phyloP scores from a whole-genome alignment of 2,329 filamentous ascomycete species.

The Raffaelea albimanens region DNA sequence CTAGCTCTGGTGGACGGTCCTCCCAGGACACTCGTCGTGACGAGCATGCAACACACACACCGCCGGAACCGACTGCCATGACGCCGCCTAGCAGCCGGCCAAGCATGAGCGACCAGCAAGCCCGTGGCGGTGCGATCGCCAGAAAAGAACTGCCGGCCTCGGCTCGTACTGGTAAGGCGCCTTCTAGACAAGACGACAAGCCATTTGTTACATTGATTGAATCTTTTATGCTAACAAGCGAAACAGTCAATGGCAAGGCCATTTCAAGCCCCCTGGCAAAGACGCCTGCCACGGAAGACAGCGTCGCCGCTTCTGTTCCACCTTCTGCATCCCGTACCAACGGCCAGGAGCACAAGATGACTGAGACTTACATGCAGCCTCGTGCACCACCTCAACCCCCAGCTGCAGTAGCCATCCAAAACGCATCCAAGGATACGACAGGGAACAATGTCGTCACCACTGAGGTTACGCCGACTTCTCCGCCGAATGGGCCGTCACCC shows the following conservation, averaged over 20 bases:
- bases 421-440: constrained; percentile 33
- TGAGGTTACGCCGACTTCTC: constrained; percentile 28
- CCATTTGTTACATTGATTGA: too few species aligned
- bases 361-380: constrained; percentile 48
- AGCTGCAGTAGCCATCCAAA: constrained; percentile 24
- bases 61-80: constrained; percentile 26
- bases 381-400: constrained; percentile 47
- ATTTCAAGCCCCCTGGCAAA: constrained; percentile 12
- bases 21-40: constrained; percentile 51
- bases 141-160: constrained; percentile 53
- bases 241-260: constrained; percentile 26
- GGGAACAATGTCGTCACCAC: constrained; percentile 20
- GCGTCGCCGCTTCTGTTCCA: background rate
- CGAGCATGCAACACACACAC: constrained; percentile 33
- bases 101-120: constrained; percentile 32
- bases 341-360: constrained; percentile 31
- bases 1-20: constrained; percentile 33
- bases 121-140: constrained; percentile 39
- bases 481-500: constrained; percentile 44
- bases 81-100: constrained; percentile 26
- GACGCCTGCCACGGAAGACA: constrained; percentile 12
- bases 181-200: background rate
- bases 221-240: constrained; percentile 2
- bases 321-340: constrained; percentile 15
- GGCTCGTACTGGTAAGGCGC: constrained; percentile 33